Conservation (phyloP, 257 asterid genomes). For the Lycium ferocissimum region DNA sequence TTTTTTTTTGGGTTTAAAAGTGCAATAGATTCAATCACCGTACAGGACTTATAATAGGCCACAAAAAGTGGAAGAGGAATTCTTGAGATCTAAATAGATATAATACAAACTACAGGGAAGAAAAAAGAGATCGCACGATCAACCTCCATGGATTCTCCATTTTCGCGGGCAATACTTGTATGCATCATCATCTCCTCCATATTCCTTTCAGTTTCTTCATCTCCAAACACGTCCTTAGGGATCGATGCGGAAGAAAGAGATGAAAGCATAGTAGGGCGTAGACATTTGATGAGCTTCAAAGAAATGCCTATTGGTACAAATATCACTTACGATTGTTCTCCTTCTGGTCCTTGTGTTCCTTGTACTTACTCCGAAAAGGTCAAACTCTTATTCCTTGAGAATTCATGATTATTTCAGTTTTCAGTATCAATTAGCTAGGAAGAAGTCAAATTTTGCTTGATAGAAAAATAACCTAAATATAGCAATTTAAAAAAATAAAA, state of each 20-base stretch:
- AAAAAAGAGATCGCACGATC: not conserved
- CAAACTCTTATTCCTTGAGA: not conserved
- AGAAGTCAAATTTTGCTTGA: too few species aligned
- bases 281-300: conserved; percentile 69
- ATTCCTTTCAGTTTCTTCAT: conserved; percentile 11
- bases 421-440: too few species aligned
- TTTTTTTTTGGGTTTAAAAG: too few species aligned
- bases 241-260: conserved; percentile 19
- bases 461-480: too few species aligned
- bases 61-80: not conserved
- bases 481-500: too few species aligned
- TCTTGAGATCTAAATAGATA: not conserved
- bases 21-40: too few species aligned
- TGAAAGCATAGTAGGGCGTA: conserved; percentile 38
- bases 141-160: conserved; percentile 25
- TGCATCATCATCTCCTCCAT: not conserved
- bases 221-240: conserved; percentile 2
- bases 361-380: conserved; percentile 95
- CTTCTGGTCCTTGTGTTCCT: conserved; percentile 95
- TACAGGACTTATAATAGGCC: not conserved
- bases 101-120: conserved; percentile 14
- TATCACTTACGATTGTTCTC: conserved; percentile 85
- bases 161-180: conserved; percentile 19
- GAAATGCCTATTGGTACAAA: conserved; percentile 91
- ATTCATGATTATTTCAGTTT: not conserved